A percentile compares a stretch with the other conserved stretches of the same genome.
phyloP scores from a whole-genome alignment of 2,329 filamentous ascomycete species.

The Pseudonectria buxi region DNA sequence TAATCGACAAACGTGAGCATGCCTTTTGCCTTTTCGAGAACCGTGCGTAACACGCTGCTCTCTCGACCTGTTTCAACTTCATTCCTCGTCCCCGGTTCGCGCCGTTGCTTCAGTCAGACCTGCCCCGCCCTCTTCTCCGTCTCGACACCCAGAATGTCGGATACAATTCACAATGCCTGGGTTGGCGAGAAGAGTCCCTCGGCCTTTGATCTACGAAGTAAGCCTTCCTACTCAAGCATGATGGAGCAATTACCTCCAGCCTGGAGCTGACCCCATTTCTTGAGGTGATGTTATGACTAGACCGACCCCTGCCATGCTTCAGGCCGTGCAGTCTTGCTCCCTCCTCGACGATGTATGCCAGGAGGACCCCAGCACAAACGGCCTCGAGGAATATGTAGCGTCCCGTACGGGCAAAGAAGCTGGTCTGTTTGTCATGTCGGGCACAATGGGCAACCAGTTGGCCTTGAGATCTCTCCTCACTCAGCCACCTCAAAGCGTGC shows the following conservation, averaged over 20 bases:
- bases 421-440: constrained; percentile 75
- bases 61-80: no score
- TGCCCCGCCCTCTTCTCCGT: constrained; percentile 6
- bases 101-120: constrained; percentile 9
- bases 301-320: constrained; percentile 74
- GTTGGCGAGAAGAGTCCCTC: constrained; percentile 31
- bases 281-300: constrained; percentile 57
- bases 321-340: constrained; percentile 66
- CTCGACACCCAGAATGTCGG: constrained; percentile 7
- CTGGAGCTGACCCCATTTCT: constrained; percentile 1
- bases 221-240: constrained; percentile 5
- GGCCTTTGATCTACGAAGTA: constrained; percentile 35
- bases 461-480: constrained; percentile 69
- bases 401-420: constrained; percentile 67
- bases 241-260: no score
- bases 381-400: constrained; percentile 69
- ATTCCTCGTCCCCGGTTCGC: no score
- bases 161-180: constrained; percentile 25
- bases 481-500: constrained; percentile 71
- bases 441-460: constrained; percentile 92
- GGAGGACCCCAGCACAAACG: constrained; percentile 72
- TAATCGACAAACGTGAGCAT: no score
- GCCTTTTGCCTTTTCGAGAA: no score
- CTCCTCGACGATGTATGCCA: constrained; percentile 78
- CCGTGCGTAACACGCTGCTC: no score